Conservation (phyloP, 2,329 filamentous ascomycete species). For the Trichoderma harzianum region DNA sequence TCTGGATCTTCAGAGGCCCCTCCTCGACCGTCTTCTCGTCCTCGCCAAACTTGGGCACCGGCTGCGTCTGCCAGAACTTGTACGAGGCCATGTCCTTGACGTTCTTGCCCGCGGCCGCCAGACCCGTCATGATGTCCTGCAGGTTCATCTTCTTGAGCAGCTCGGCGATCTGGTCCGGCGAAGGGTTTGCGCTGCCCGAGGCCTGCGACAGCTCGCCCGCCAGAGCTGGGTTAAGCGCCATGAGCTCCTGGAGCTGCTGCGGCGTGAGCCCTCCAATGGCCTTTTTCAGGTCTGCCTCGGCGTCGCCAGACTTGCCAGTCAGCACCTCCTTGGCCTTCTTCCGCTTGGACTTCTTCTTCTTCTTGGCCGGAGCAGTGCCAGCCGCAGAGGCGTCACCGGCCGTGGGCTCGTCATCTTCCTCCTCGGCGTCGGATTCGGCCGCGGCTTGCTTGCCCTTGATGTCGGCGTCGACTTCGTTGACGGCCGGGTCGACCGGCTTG, state of each 20-base stretch:
- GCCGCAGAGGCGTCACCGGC: constrained; percentile 34
- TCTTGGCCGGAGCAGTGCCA: constrained; percentile 33
- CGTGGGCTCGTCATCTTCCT: constrained; percentile 45
- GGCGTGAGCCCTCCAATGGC: constrained; percentile 52
- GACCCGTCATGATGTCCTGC: constrained; percentile 69
- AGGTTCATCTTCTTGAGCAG: constrained; percentile 62
- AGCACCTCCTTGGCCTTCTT: constrained; percentile 55
- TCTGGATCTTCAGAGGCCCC: constrained; percentile 79
- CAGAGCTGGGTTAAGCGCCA: constrained; percentile 69
- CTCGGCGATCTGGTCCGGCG: constrained; percentile 45
- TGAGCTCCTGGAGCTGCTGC: constrained; percentile 61
- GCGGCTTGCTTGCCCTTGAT: constrained; percentile 45
- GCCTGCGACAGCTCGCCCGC: constrained; percentile 52
- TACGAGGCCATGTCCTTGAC: constrained; percentile 95
- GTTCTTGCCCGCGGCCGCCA: constrained; percentile 79
- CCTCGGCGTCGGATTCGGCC: constrained; percentile 39
- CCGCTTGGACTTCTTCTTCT: constrained; percentile 65
- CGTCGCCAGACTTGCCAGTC: constrained; percentile 33
- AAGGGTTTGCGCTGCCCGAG: constrained; percentile 35
- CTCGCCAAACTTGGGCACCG: constrained; percentile 79
- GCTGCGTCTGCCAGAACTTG: constrained; percentile 98
- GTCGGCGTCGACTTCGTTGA: constrained; percentile 46
- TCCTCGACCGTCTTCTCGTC: constrained; percentile 58
- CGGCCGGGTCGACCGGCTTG: constrained; percentile 55
- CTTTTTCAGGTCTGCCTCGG: constrained; percentile 44